These are phyloP conservation scores for Russula griseocarnosa DNA, from an alignment of 768 basidiomycete species.

Conservation along the genomic window DNA sequence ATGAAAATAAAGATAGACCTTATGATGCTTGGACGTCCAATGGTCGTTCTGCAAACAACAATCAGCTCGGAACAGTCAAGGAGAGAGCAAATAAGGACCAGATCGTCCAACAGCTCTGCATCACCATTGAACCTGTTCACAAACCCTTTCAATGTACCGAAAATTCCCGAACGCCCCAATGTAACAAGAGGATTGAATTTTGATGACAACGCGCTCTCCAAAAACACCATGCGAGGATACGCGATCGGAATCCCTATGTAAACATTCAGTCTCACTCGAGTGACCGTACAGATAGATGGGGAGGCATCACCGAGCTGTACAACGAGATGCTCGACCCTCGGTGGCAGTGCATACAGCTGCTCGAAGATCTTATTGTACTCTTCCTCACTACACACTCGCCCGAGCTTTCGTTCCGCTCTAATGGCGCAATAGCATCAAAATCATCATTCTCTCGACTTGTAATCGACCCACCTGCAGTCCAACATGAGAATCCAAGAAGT, in stretches of 20 bases:
- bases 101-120: constrained; percentile 90
- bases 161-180: constrained; percentile 47
- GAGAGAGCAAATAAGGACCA: constrained; percentile 44
- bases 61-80: constrained; percentile 8
- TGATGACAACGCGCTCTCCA: constrained; percentile 72
- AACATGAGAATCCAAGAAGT: constrained; percentile 67
- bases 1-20: constrained; percentile 46
- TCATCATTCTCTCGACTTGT: constrained; percentile 13
- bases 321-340: constrained; percentile 73
- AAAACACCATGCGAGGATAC: constrained; percentile 91
- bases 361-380: constrained; percentile 75
- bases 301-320: constrained; percentile 64
- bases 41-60: constrained; percentile 66
- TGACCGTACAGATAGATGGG: background rate
- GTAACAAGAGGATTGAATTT: constrained; percentile 83
- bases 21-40: constrained; percentile 82
- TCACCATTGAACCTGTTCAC: constrained; percentile 91
- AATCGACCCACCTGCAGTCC: constrained; percentile 68
- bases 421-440: constrained; percentile 26
- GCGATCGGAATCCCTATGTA: constrained; percentile 70
- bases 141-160: constrained; percentile 68
- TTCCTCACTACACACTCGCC: constrained; percentile 69
- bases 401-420: constrained; percentile 81
- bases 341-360: constrained; percentile 56
- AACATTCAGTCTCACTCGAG: constrained; percentile 3